Percentiles rank a stretch among this genome's conserved stretches.
phyloP scores from a whole-genome alignment of 495 filamentous ascomycete genomes.

The Talaromyces proteolyticus region DNA sequence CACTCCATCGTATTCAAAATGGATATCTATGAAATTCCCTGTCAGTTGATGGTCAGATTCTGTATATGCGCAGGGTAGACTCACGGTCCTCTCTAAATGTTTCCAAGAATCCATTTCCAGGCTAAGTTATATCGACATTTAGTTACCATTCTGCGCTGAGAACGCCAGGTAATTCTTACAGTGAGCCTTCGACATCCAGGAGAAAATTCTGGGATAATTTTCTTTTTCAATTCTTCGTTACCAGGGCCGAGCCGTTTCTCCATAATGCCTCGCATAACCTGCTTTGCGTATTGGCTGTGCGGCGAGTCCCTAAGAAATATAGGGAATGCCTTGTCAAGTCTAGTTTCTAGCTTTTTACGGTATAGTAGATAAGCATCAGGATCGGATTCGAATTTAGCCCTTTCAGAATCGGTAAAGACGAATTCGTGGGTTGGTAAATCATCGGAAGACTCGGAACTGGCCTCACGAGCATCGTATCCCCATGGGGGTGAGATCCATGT shows the following conservation, averaged over 20 bases:
- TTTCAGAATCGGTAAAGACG: constrained; percentile 30
- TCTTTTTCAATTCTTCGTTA: constrained; percentile 16
- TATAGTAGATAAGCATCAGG: constrained; percentile 3
- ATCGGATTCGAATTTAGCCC: constrained; percentile 7
- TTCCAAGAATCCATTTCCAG: constrained; percentile 37
- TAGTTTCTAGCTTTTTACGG: constrained; percentile 13
- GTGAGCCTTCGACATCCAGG: constrained; percentile 44
- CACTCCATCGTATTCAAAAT: constrained; percentile 19
- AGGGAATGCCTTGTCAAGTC: constrained; percentile 28
- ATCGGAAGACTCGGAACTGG: constrained; percentile 6
- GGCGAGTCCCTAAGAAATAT: constrained; percentile 12
- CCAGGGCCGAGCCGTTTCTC: not conserved
- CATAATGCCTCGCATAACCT: not conserved
- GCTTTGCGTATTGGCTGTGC: not conserved
- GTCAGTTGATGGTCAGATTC: no score
- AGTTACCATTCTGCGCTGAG: no score
- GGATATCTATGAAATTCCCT: constrained; percentile 28
- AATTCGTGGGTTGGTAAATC: constrained; percentile 22
- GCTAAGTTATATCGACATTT: constrained; percentile 8
- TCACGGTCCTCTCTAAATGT: constrained; percentile 24
- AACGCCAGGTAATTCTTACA: no score
- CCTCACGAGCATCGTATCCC: not conserved
- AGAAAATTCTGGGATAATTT: constrained; percentile 38
- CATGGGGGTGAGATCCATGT: constrained; percentile 11
- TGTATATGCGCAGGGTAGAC: no score